Percentiles rank a stretch among this genome's conserved stretches.
Evolutionary conservation across 2,329 filamentous ascomycete genomes (phyloP).

Genomic region (Curvularia eragrostidis): DNA sequence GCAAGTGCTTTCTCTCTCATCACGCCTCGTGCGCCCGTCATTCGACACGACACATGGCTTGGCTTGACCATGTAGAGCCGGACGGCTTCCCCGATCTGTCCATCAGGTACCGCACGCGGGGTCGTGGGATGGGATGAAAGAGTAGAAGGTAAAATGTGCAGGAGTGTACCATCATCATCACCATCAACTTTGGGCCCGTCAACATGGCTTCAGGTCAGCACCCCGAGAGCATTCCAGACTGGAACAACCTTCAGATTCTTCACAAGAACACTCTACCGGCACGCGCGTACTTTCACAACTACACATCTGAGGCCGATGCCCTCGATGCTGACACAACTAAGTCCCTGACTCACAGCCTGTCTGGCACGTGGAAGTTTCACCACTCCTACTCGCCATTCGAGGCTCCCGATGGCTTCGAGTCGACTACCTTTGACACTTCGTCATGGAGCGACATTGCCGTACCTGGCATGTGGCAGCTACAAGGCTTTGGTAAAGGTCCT

Average conservation of each 20-base stretch:
- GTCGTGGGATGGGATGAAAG: conserved; percentile 6
- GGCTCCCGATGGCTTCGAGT: conserved; percentile 46
- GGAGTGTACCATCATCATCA: conserved; percentile 2
- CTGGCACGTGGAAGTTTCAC: conserved; percentile 51
- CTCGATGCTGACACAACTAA: conserved; percentile 50
- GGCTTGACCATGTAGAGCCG: conserved; percentile 20
- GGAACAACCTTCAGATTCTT: conserved; percentile 66
- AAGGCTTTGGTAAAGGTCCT: conserved; percentile 68
- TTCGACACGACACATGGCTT: conserved; percentile 16
- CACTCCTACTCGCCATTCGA: conserved; percentile 47
- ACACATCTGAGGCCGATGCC: conserved; percentile 58
- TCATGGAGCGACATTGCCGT: conserved; percentile 64
- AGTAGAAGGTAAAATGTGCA: neutral
- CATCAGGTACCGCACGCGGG: conserved; percentile 11
- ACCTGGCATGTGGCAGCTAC: conserved; percentile 73
- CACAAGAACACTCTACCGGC: conserved; percentile 66
- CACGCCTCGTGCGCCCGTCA: conserved; percentile 11
- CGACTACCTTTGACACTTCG: conserved; percentile 44
- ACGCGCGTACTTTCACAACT: conserved; percentile 64
- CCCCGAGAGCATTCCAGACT: conserved; percentile 58
- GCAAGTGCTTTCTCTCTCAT: conserved; percentile 13
- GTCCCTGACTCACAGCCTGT: conserved; percentile 43
- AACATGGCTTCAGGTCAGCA: conserved; percentile 32
- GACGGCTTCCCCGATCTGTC: conserved; percentile 31
- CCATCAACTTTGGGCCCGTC: conserved; percentile 5